Evolutionary conservation across 257 asterid genomes (phyloP).

Genomic region (Scutellaria minor): DNA sequence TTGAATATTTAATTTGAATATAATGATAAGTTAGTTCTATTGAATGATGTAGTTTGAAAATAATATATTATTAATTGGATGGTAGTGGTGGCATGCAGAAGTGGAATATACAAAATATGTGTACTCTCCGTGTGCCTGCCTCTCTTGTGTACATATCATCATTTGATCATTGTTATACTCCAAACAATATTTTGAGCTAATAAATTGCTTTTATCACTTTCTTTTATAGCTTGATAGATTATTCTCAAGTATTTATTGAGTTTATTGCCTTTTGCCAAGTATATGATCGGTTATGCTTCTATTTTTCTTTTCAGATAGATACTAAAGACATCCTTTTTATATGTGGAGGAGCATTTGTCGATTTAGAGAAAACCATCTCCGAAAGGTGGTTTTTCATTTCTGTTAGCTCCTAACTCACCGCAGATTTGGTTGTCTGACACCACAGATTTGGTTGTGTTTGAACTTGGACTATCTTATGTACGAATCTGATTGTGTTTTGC

Average conservation of each 20-base stretch:
- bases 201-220: not conserved
- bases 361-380: constrained; percentile 89
- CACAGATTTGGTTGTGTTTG: constrained; percentile 26
- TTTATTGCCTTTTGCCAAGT: constrained; percentile 16
- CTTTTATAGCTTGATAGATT: constrained; percentile 22
- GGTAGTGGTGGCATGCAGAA: too few species aligned
- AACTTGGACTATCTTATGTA: constrained; percentile 23
- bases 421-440: constrained; percentile 7
- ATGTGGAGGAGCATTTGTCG: constrained; percentile 96
- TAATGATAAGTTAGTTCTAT: too few species aligned
- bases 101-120: too few species aligned
- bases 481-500: constrained; percentile 31
- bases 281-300: constrained; percentile 22
- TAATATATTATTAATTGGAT: too few species aligned
- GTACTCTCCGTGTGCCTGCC: too few species aligned
- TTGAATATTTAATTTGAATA: too few species aligned
- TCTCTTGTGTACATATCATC: not conserved
- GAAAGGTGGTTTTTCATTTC: constrained; percentile 63
- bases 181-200: constrained; percentile 9
- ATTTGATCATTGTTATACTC: constrained; percentile 15
- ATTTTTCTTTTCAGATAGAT: constrained; percentile 64
- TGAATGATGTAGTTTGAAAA: too few species aligned
- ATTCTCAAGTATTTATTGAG: constrained; percentile 10
- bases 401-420: constrained; percentile 16
- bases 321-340: constrained; percentile 90